Evolutionary conservation across 495 filamentous ascomycete species (phyloP).

Genomic region (Lindgomyces ingoldianus): DNA sequence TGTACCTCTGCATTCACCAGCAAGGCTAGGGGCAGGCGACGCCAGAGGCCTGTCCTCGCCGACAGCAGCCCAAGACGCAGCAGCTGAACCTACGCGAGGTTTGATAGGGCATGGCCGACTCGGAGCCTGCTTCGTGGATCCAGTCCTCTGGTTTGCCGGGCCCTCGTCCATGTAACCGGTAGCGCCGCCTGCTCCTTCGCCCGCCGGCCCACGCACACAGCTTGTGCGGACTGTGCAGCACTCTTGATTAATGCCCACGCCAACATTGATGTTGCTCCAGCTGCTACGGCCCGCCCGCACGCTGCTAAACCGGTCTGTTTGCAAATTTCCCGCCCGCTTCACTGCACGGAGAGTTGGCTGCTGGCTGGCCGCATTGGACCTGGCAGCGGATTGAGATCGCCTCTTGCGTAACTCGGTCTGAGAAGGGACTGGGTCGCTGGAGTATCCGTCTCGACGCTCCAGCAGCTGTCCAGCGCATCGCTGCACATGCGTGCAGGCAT

Average conservation of each 20-base stretch:
- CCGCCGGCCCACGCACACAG: neutral
- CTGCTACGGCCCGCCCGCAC: neutral
- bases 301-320: neutral
- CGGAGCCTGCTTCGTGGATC: conserved; percentile 9
- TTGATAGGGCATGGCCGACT: conserved; percentile 2
- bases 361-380: too few relatives aligned
- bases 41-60: neutral
- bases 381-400: too few relatives aligned
- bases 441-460: neutral
- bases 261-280: too few relatives aligned
- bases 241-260: conserved; percentile 18
- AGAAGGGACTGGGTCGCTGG: neutral
- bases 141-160: conserved; percentile 15
- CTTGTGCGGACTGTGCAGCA: conserved; percentile 11
- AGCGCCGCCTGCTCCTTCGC: conserved; percentile 17
- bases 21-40: neutral
- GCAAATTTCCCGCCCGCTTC: too few relatives aligned
- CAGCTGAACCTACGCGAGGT: neutral
- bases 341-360: too few relatives aligned
- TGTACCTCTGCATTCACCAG: neutral
- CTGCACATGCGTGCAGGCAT: conserved; percentile 23
- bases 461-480: conserved; percentile 32
- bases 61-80: neutral
- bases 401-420: neutral
- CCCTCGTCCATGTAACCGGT: conserved; percentile 8